Conservation (phyloP, 2,329 filamentous ascomycete genomes). For the Dothideomycetidae sp. region DNA sequence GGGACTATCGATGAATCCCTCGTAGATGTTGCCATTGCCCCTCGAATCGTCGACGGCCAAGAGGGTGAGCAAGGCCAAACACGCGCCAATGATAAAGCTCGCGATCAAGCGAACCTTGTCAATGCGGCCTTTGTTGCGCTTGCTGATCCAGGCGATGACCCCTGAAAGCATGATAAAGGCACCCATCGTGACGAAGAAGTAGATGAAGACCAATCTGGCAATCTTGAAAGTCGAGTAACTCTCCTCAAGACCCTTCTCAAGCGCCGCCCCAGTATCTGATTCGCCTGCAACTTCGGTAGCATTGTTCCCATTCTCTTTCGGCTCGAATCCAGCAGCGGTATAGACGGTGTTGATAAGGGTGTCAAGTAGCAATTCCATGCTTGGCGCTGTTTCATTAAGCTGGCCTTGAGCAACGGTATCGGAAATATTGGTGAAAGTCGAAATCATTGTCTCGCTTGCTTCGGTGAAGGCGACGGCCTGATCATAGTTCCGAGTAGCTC, state of each 20-base stretch:
- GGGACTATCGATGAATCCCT: conserved; percentile 15
- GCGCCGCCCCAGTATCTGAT: neutral
- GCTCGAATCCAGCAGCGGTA: conserved; percentile 5
- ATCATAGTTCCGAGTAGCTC: conserved; percentile 15
- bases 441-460: conserved; percentile 10
- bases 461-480: conserved; percentile 5
- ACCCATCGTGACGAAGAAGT: conserved; percentile 19
- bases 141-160: conserved; percentile 16
- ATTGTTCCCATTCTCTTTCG: conserved; percentile 6
- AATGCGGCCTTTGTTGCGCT: conserved; percentile 13
- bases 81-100: conserved; percentile 16
- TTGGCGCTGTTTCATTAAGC: conserved; percentile 5
- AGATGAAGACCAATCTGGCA: conserved; percentile 19
- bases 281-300: neutral
- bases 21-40: conserved; percentile 12
- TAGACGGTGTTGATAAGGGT: conserved; percentile 5
- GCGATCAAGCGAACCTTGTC: conserved; percentile 18
- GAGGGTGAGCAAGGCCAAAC: conserved; percentile 14
- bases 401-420: conserved; percentile 10
- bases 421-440: neutral
- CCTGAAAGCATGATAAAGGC: conserved; percentile 19
- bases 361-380: conserved; percentile 3
- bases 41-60: conserved; percentile 14
- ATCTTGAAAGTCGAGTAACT: conserved; percentile 5
- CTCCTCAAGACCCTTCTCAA: conserved; percentile 4